Percentiles rank a stretch among this genome's conserved stretches.
Conservation (phyloP, 1,284 basidiomycete species). For the Entoloma clypeatum region DNA sequence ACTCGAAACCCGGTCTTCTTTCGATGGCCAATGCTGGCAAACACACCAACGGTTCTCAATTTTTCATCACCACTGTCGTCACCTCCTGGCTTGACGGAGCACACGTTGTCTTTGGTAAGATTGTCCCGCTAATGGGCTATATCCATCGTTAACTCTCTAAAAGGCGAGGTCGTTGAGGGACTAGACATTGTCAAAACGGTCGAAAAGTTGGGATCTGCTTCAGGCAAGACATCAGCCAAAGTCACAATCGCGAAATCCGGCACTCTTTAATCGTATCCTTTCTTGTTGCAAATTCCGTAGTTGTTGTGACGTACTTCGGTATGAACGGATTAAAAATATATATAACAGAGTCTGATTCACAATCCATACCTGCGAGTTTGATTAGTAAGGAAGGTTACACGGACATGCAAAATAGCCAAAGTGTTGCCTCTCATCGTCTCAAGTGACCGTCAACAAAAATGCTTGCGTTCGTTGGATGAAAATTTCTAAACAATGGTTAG, state of each 20-base stretch:
- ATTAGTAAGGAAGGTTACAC: too few species aligned
- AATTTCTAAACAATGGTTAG: too few species aligned
- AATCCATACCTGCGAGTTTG: too few species aligned
- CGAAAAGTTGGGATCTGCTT: slow-evolving; percentile 18
- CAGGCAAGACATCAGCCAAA: slow-evolving; percentile 18
- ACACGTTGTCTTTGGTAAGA: slow-evolving; percentile 78
- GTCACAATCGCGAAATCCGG: slow-evolving; percentile 16
- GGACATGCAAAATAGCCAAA: too few species aligned
- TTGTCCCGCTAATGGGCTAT: background rate
- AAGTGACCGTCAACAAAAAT: too few species aligned
- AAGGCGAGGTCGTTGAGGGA: slow-evolving; percentile 21
- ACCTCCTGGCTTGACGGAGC: slow-evolving; percentile 81
- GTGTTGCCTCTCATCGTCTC: too few species aligned
- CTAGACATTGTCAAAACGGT: slow-evolving; percentile 21
- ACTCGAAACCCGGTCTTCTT: slow-evolving; percentile 20
- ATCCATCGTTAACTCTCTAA: background rate
- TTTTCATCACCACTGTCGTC: slow-evolving; percentile 84
- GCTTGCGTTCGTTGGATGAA: too few species aligned
- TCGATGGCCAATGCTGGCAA: slow-evolving; percentile 82
- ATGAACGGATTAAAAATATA: too few species aligned
- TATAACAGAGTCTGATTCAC: too few species aligned
- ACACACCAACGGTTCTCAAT: slow-evolving; percentile 89
- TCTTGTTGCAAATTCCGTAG: too few species aligned
- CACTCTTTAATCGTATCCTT: slow-evolving; percentile 18
- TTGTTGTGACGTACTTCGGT: too few species aligned